These are phyloP conservation scores for Fraxinus pennsylvanica DNA, from an alignment of 257 asterid genomes.

Conservation along the genomic window DNA sequence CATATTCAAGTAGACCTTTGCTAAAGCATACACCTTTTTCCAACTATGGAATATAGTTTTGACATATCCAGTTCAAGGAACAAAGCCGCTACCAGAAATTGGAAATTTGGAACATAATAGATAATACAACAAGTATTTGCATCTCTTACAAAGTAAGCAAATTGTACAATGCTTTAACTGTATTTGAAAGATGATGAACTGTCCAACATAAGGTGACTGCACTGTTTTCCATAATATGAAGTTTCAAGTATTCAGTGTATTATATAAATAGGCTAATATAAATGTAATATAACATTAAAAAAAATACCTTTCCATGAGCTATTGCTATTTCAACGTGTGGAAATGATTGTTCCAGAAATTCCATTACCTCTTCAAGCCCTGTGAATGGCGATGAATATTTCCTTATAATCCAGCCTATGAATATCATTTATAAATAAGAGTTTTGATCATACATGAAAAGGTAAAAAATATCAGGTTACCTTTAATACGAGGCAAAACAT, in stretches of 20 bases:
- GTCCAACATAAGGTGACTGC: neutral
- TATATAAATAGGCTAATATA: slow-evolving; percentile 17
- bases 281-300: slow-evolving; percentile 18
- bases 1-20: neutral
- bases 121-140: neutral
- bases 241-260: slow-evolving; percentile 15
- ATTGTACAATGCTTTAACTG: neutral
- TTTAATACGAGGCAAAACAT: slow-evolving; percentile 94
- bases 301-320: slow-evolving; percentile 94
- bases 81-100: neutral
- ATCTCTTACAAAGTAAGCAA: neutral
- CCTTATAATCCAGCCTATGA: slow-evolving; percentile 20
- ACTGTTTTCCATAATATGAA: slow-evolving; percentile 7
- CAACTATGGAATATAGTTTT: neutral
- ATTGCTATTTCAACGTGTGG: slow-evolving; percentile 80
- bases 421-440: slow-evolving; percentile 12
- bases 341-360: slow-evolving; percentile 67
- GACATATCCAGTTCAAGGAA: neutral
- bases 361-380: slow-evolving; percentile 96
- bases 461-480: slow-evolving; percentile 43
- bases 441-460: slow-evolving; percentile 15
- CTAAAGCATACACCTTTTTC: slow-evolving; percentile 4
- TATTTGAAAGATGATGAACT: neutral
- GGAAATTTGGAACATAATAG: neutral
- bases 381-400: slow-evolving; percentile 33